Evolutionary conservation across 2,329 filamentous ascomycete genomes (phyloP), one percentile per base, ranked within the genome.

Genomic region (Lasiodiplodia theobromae): DNA sequence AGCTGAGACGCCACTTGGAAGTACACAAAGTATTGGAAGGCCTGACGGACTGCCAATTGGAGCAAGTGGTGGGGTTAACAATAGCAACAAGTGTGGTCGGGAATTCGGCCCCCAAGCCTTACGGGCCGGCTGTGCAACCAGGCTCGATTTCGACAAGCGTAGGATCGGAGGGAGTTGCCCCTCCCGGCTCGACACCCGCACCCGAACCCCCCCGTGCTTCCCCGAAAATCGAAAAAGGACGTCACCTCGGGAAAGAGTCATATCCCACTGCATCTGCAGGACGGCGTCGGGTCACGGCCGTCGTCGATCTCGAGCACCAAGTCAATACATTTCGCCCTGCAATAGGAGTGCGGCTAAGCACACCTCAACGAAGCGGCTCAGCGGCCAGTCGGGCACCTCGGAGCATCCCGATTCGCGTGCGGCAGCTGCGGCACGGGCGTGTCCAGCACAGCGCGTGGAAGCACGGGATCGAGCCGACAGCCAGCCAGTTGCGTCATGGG

Each of bases 401-500:
- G 38, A 28, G 37, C 37, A 31, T 23, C 16, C 40, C 23, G 57
- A 49, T 62, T 44, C 40, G 57, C 2, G 23, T 14, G 38, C 57
- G 38, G 38, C 23, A 62, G 14, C 57, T 62, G 57, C 57, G 57
- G 57, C 40, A 62, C 10, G n/a, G n/a, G 57, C 57, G 37, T 37
- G 23, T 21, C 14, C 47, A 18, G 28, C 28, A 28, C 28, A 56
- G 34, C 31, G 18, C 3, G n/a, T 18, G 8, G 53, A 28, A 57
- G 53, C 53, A 37, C 31, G n/a, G 2, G 12, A 23, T 25, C 53
- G 23, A 31, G 28, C 53, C 53, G 53, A n/a, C 18, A 28, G 10
- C 25, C 18, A 28, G 10, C 25, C 53, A 28, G 28, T 57, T 60
- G 56, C 56, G 56, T 60, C 56, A 60, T 52, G 44, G 28, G 11